Conservation (phyloP, 768 basidiomycete genomes). For the Atractiella rhizophila region DNA sequence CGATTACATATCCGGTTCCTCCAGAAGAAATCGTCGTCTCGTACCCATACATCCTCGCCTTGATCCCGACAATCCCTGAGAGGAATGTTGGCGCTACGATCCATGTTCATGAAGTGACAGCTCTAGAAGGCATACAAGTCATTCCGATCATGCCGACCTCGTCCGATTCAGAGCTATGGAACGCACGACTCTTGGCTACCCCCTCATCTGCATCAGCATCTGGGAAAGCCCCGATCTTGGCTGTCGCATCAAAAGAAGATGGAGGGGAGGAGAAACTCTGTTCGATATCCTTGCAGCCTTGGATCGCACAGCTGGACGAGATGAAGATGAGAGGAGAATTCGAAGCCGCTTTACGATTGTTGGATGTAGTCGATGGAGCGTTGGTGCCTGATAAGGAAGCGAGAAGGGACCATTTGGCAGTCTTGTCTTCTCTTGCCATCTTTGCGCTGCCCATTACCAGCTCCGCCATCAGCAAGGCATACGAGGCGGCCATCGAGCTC, state of each 20-base stretch:
- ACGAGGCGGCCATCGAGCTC: slow-evolving; percentile 53
- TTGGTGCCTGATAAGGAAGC: slow-evolving; percentile 39
- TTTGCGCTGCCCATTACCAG: slow-evolving; percentile 12
- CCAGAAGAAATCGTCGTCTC: slow-evolving; percentile 42
- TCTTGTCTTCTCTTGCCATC: not conserved
- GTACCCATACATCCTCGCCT: slow-evolving; percentile 14
- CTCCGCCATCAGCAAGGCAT: slow-evolving; percentile 17
- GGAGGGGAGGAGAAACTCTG: slow-evolving; percentile 57
- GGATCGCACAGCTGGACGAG: slow-evolving; percentile 65
- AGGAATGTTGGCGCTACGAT: slow-evolving; percentile 29
- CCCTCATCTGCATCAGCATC: slow-evolving; percentile 7
- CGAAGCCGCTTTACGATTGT: slow-evolving; percentile 49
- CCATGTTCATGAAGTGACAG: slow-evolving; percentile 46
- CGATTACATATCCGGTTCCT: slow-evolving; percentile 46
- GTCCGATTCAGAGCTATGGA: slow-evolving; percentile 17
- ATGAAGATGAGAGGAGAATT: slow-evolving; percentile 43
- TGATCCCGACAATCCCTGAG: slow-evolving; percentile 21
- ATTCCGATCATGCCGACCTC: slow-evolving; percentile 24
- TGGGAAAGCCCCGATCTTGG: slow-evolving; percentile 39
- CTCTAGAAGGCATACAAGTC: slow-evolving; percentile 35
- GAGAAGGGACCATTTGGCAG: not conserved
- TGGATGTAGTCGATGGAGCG: slow-evolving; percentile 52
- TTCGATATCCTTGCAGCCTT: slow-evolving; percentile 25
- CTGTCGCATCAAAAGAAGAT: slow-evolving; percentile 33
- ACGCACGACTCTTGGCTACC: slow-evolving; percentile 29